phyloP scores from a whole-genome alignment of 768 basidiomycete genomes.

The Kwoniella sp. region DNA sequence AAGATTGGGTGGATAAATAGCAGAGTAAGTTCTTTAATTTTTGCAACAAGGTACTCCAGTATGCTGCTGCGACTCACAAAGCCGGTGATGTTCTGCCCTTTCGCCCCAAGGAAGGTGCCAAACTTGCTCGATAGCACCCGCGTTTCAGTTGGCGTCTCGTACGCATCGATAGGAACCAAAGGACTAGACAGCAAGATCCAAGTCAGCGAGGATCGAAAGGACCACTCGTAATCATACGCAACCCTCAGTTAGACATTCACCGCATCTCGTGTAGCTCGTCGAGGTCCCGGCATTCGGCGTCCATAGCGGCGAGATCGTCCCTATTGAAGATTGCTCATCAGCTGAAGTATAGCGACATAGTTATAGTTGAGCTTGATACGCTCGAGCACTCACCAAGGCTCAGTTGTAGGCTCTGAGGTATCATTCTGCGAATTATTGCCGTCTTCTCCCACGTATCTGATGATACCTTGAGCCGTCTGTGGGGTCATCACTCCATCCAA shows the following conservation, averaged over 20 bases:
- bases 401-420: conserved; percentile 9
- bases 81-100: conserved; percentile 21
- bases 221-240: too few relatives aligned
- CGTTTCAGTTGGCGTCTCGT: conserved; percentile 8
- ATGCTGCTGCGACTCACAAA: conserved; percentile 34
- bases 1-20: too few relatives aligned
- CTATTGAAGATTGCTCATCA: conserved; percentile 21
- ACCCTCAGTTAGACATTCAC: conserved; percentile 16
- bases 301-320: conserved; percentile 26
- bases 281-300: conserved; percentile 25
- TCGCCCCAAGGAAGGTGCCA: conserved; percentile 24
- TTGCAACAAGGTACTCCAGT: too few relatives aligned
- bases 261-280: conserved; percentile 22
- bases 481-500: not conserved
- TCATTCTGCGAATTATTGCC: not conserved
- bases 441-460: conserved; percentile 28
- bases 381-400: conserved; percentile 40
- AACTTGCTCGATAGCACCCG: conserved; percentile 20
- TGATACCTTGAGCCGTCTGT: conserved; percentile 18
- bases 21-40: too few relatives aligned
- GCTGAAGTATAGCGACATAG: too few relatives aligned
- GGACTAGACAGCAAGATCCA: conserved; percentile 17
- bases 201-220: too few relatives aligned
- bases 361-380: too few relatives aligned
- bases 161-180: conserved; percentile 16